phyloP scores from a whole-genome alignment of 2,329 filamentous ascomycete species.

The Cladophialophora chaetospira region DNA sequence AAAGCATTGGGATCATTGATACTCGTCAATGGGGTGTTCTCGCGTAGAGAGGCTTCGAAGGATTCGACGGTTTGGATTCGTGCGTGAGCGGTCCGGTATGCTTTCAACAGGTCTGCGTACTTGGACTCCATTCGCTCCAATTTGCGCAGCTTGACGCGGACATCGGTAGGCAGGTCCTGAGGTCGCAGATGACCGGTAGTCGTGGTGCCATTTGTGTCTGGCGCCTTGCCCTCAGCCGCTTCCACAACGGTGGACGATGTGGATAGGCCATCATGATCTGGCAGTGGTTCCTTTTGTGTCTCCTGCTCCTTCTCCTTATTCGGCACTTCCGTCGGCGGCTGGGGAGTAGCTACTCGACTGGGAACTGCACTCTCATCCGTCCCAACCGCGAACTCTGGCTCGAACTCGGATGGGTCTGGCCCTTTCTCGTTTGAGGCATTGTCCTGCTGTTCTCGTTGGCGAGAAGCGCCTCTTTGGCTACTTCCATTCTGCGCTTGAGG shows the following conservation, averaged over 20 bases:
- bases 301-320: slow-evolving; percentile 28
- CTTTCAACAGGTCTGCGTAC: slow-evolving; percentile 86
- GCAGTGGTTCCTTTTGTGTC: slow-evolving; percentile 31
- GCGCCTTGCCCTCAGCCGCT: slow-evolving; percentile 32
- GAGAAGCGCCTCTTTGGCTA: slow-evolving; percentile 34
- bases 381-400: slow-evolving; percentile 82
- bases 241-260: slow-evolving; percentile 33
- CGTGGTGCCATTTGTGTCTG: slow-evolving; percentile 29
- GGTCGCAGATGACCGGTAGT: slow-evolving; percentile 22
- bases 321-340: slow-evolving; percentile 49
- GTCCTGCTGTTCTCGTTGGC: slow-evolving; percentile 40
- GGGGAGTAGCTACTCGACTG: slow-evolving; percentile 64
- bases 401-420: slow-evolving; percentile 85
- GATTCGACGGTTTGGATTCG: slow-evolving; percentile 85
- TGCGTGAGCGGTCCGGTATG: slow-evolving; percentile 87
- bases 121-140: slow-evolving; percentile 87
- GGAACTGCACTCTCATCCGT: slow-evolving; percentile 67
- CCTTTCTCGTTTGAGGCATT: slow-evolving; percentile 56
- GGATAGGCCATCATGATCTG: slow-evolving; percentile 32
- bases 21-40: slow-evolving; percentile 87
- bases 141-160: slow-evolving; percentile 74
- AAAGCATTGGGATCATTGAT: slow-evolving; percentile 83
- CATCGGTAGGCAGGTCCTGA: slow-evolving; percentile 69
- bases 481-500: slow-evolving; percentile 38
- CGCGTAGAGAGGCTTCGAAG: slow-evolving; percentile 86